A percentile compares a stretch with the other conserved stretches of the same genome.
Conservation (phyloP, 805 yeast species). For the Wickerhamomyces bovis region DNA sequence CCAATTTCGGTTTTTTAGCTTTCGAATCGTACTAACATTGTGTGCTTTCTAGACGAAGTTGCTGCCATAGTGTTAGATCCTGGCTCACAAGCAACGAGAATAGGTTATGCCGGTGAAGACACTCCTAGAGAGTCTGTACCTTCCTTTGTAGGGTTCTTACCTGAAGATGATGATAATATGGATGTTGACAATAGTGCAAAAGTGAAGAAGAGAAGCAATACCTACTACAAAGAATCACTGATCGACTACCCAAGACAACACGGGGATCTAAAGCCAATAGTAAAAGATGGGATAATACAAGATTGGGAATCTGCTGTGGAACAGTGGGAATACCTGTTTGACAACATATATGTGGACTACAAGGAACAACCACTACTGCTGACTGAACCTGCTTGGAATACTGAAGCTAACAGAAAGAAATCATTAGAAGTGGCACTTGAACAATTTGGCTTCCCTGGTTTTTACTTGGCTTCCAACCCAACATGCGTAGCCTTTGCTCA, state of each 20-base stretch:
- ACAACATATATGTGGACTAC: constrained; percentile 45
- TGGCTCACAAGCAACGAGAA: constrained; percentile 76
- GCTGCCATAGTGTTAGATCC: constrained; percentile 89
- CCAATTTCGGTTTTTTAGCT: not conserved
- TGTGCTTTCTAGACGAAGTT: constrained; percentile 57
- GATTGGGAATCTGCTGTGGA: constrained; percentile 87
- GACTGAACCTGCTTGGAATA: constrained; percentile 87
- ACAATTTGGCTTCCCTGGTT: constrained; percentile 66
- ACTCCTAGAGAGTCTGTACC: constrained; percentile 73
- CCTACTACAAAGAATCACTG: constrained; percentile 33
- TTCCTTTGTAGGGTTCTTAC: constrained; percentile 49
- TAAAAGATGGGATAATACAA: constrained; percentile 53
- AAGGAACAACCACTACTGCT: constrained; percentile 69
- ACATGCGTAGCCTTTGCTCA: constrained; percentile 84
- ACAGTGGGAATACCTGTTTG: constrained; percentile 62
- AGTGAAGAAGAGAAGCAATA: constrained; percentile 19
- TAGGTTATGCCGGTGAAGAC: constrained; percentile 92
- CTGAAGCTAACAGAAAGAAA: constrained; percentile 56
- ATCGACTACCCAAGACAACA: constrained; percentile 46
- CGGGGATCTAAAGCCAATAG: constrained; percentile 48
- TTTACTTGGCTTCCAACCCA: constrained; percentile 76
- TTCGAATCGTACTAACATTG: constrained; percentile 7
- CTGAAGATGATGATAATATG: constrained; percentile 15
- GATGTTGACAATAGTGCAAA: constrained; percentile 17
- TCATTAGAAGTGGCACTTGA: constrained; percentile 72